These are phyloP conservation scores for Collariella sp. DNA, from an alignment of 495 filamentous ascomycete species.

Conservation along the genomic window DNA sequence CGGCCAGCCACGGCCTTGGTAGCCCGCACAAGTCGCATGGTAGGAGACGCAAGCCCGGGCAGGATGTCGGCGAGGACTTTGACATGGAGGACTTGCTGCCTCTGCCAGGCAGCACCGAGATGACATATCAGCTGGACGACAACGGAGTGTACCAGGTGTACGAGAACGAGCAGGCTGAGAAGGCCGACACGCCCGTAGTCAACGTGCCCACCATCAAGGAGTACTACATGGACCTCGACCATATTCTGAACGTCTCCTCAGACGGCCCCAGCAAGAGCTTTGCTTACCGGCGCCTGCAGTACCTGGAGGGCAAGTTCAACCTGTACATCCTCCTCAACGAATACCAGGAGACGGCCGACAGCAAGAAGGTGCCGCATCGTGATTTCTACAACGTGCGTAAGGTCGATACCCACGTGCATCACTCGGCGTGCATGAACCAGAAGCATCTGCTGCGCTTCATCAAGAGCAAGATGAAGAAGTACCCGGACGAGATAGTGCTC, in stretches of 20 bases:
- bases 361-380: constrained; percentile 91
- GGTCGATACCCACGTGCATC: constrained; percentile 97
- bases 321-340: constrained; percentile 87
- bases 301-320: constrained; percentile 93
- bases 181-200: constrained; percentile 58
- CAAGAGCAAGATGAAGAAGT: constrained; percentile 99
- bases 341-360: constrained; percentile 95
- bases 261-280: constrained; percentile 97
- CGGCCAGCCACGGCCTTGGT: constrained; percentile 12
- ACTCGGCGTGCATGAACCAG: constrained; percentile 99
- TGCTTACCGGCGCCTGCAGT: constrained; percentile 86
- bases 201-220: constrained; percentile 81
- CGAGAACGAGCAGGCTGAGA: constrained; percentile 53
- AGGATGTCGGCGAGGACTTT: constrained; percentile 74
- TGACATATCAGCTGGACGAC: constrained; percentile 67
- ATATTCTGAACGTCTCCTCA: constrained; percentile 72
- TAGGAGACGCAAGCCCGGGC: constrained; percentile 73
- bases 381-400: constrained; percentile 99
- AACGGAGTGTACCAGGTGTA: constrained; percentile 89
- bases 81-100: constrained; percentile 67
- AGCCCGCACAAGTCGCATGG: constrained; percentile 22
- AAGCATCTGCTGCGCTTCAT: constrained; percentile 97
- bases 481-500: constrained; percentile 83
- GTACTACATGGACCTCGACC: constrained; percentile 91
- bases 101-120: constrained; percentile 58